Evolutionary conservation across 2,329 filamentous ascomycete species (phyloP).

Genomic region (Paraconiothyrium sp.): DNA sequence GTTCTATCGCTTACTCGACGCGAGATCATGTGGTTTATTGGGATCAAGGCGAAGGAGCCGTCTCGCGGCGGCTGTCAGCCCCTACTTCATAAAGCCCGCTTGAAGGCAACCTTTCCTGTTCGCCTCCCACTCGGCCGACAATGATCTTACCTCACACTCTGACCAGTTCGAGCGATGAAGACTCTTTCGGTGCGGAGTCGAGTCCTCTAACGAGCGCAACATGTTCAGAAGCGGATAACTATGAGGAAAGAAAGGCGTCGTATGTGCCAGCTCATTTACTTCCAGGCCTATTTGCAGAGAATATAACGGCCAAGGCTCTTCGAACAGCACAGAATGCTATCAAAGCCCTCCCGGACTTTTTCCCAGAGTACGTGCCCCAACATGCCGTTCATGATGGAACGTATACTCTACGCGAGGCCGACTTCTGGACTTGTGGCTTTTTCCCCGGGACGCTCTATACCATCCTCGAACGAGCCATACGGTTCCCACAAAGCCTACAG

Average conservation of each 20-base stretch:
- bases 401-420: slow-evolving; percentile 53
- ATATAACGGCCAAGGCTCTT: slow-evolving; percentile 29
- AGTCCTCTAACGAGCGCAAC: slow-evolving; percentile 26
- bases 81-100: not conserved
- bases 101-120: not conserved
- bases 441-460: slow-evolving; percentile 58
- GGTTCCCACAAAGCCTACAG: slow-evolving; percentile 30
- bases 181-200: slow-evolving; percentile 10
- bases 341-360: slow-evolving; percentile 23
- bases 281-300: slow-evolving; percentile 28
- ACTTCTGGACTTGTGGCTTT: slow-evolving; percentile 62
- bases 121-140: not conserved
- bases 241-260: not conserved
- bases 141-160: slow-evolving; percentile 9
- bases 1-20: not conserved
- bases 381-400: slow-evolving; percentile 24
- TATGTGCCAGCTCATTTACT: slow-evolving; percentile 12
- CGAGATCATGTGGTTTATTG: no score
- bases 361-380: slow-evolving; percentile 31
- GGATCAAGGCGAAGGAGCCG: not conserved
- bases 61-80: not conserved
- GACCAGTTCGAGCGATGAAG: slow-evolving; percentile 18
- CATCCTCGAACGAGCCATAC: slow-evolving; percentile 49
- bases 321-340: slow-evolving; percentile 28
- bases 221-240: slow-evolving; percentile 19